A percentile compares a stretch with the other conserved stretches of the same genome.
Conservation (phyloP, 2,329 filamentous ascomycete species). For the Magnaporthiopsis rhizophila region DNA sequence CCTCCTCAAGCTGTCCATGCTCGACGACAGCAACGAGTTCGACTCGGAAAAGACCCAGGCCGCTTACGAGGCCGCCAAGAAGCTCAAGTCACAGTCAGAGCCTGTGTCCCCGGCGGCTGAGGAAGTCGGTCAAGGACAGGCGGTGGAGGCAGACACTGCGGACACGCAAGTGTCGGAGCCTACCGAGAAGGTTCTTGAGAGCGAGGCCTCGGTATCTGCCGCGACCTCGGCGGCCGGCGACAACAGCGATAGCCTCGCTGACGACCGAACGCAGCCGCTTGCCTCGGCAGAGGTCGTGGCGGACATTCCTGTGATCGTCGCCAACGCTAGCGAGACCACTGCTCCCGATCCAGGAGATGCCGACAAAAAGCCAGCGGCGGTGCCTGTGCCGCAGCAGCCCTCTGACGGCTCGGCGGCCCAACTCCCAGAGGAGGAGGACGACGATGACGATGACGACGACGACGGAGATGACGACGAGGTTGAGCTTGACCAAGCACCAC, state of each 20-base stretch:
- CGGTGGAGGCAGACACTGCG: conserved; percentile 9
- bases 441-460: conserved; percentile 7
- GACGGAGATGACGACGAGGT: background rate
- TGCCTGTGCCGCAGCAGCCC: background rate
- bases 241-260: background rate
- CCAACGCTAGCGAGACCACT: conserved; percentile 3
- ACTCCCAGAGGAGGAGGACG: conserved; percentile 12
- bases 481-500: conserved; percentile 13
- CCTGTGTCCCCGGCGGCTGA: background rate
- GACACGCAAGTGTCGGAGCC: conserved; percentile 9
- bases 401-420: conserved; percentile 15
- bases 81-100: conserved; percentile 3
- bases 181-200: conserved; percentile 5
- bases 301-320: background rate
- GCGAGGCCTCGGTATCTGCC: background rate
- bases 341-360: conserved; percentile 1
- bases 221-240: background rate
- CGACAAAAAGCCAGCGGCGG: conserved; percentile 15
- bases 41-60: conserved; percentile 56
- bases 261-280: conserved; percentile 12
- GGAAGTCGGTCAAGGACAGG: background rate
- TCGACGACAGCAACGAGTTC: conserved; percentile 73
- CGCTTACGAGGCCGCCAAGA: conserved; percentile 37
- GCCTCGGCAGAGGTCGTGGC: conserved; percentile 12
- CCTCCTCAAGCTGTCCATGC: conserved; percentile 70